Conservation (phyloP, 495 filamentous ascomycete genomes). For the Umbilicaria muhlenbergii region DNA sequence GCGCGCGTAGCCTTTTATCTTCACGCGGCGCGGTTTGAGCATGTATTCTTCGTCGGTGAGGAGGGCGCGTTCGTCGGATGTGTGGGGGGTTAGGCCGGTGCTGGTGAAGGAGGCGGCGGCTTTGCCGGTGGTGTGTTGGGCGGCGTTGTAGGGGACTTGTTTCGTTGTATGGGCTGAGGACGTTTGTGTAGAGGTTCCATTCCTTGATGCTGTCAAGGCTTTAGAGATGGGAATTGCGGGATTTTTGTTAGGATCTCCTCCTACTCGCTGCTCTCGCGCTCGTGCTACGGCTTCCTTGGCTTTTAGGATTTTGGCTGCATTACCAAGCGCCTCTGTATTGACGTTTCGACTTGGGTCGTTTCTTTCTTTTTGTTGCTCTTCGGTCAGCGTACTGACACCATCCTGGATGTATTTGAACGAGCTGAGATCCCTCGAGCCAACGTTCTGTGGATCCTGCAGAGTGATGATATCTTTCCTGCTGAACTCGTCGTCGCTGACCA, state of each 20-base stretch:
- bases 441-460: slow-evolving; percentile 89
- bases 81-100: slow-evolving; percentile 86
- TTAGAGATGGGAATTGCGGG: slow-evolving; percentile 6
- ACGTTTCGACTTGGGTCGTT: slow-evolving; percentile 42
- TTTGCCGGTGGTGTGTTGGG: slow-evolving; percentile 75
- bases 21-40: slow-evolving; percentile 75
- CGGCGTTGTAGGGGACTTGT: slow-evolving; percentile 62
- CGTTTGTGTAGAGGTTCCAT: slow-evolving; percentile 6
- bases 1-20: slow-evolving; percentile 76
- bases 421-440: slow-evolving; percentile 67
- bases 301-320: slow-evolving; percentile 74
- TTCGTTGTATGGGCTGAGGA: slow-evolving; percentile 15
- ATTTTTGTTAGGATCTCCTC: slow-evolving; percentile 14
- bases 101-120: slow-evolving; percentile 91
- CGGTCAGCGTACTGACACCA: slow-evolving; percentile 52
- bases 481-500: slow-evolving; percentile 81
- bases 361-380: slow-evolving; percentile 42
- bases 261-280: slow-evolving; percentile 45
- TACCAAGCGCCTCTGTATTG: slow-evolving; percentile 63
- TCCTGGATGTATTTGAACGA: slow-evolving; percentile 84
- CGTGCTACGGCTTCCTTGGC: slow-evolving; percentile 83
- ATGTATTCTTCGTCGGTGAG: slow-evolving; percentile 92
- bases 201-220: slow-evolving; percentile 10
- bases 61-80: slow-evolving; percentile 65
- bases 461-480: slow-evolving; percentile 87